phyloP scores from a whole-genome alignment of 139 green algal species.

The Tetradesmus obliquus region DNA sequence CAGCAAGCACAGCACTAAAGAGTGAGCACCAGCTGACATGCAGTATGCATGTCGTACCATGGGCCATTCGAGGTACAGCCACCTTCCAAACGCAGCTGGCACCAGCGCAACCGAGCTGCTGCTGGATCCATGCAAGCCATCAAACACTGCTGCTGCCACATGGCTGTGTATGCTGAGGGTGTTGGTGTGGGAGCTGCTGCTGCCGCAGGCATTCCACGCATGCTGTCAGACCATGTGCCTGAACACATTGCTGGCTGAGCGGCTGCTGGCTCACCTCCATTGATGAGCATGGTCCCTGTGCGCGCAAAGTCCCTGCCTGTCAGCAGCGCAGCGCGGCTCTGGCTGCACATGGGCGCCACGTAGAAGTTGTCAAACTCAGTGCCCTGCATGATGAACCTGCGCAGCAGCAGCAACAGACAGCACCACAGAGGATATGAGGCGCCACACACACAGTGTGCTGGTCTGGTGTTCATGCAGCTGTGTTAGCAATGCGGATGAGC shows the following conservation, averaged over 20 bases:
- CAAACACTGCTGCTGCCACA: background rate
- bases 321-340: constrained; percentile 21
- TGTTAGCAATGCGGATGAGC: background rate
- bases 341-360: constrained; percentile 38
- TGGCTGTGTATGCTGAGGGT: background rate
- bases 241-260: background rate
- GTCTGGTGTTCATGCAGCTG: too few relatives aligned
- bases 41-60: background rate
- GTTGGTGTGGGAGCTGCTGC: background rate
- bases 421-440: background rate
- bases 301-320: constrained; percentile 28
- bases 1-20: background rate
- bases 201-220: background rate
- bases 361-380: constrained; percentile 48
- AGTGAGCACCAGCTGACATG: background rate
- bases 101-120: too few relatives aligned
- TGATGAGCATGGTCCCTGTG: constrained; percentile 44
- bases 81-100: too few relatives aligned
- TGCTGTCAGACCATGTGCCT: background rate
- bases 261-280: constrained; percentile 17
- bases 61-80: too few relatives aligned
- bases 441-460: too few relatives aligned
- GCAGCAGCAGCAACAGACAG: background rate
- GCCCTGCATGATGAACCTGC: background rate
- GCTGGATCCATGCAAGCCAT: too few relatives aligned